Evolutionary conservation across 2,329 filamentous ascomycete genomes (phyloP).

Genomic region (Penicillium psychrosexuale): DNA sequence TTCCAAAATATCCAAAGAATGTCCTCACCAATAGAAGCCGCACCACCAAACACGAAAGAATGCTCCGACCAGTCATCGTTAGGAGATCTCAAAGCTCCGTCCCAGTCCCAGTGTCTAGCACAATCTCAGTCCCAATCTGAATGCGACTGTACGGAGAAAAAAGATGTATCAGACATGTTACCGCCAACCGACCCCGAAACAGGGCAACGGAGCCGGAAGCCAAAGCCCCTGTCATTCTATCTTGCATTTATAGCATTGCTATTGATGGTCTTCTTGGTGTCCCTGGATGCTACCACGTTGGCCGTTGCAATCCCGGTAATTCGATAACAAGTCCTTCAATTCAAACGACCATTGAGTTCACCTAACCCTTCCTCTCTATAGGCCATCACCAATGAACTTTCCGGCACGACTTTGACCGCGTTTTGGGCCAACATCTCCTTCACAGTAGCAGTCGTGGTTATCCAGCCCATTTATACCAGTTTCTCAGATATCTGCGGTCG

Average conservation of each 20-base stretch:
- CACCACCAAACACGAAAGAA: background rate
- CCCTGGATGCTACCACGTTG: background rate
- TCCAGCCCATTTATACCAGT: background rate
- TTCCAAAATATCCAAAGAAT: background rate
- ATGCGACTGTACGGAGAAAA: background rate
- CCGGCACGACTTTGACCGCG: background rate
- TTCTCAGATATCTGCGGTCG: constrained; percentile 5
- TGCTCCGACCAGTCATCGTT: background rate
- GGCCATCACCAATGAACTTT: background rate
- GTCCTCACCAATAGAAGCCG: background rate
- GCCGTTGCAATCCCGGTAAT: background rate
- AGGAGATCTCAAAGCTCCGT: background rate
- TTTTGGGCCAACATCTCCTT: background rate
- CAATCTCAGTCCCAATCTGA: background rate
- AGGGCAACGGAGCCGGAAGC: background rate
- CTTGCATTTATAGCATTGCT: background rate
- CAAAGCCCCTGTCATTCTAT: background rate
- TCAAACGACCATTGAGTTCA: background rate
- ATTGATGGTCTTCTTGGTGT: background rate
- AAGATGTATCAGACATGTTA: background rate
- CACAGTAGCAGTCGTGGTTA: background rate
- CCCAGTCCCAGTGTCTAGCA: background rate
- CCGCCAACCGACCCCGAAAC: background rate
- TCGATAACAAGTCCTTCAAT: background rate
- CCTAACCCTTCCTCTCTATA: background rate